Percentiles rank a stretch among this genome's conserved stretches.
Evolutionary conservation across 139 green algal species (phyloP).

Genomic region (Chlorella sp.): DNA sequence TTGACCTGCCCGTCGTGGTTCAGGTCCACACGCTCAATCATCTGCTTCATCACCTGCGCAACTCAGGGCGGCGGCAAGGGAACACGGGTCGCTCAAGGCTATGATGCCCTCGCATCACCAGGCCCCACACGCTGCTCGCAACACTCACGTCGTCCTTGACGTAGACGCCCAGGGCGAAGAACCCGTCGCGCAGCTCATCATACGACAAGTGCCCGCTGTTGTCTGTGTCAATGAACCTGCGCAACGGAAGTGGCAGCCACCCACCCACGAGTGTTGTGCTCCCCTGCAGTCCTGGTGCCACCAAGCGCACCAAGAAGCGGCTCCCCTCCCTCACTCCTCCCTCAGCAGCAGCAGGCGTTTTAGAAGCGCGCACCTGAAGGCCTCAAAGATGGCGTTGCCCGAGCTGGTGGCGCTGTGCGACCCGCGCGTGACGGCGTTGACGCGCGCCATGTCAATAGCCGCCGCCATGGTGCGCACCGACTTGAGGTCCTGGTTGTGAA

Average conservation of each 20-base stretch:
- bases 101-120: neutral
- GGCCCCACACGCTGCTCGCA: neutral
- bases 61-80: neutral
- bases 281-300: no score
- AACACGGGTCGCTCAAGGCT: neutral
- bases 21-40: neutral
- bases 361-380: slow-evolving; percentile 18
- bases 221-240: slow-evolving; percentile 32
- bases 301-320: no score
- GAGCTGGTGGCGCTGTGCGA: neutral
- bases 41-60: neutral
- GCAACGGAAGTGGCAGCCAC: no score
- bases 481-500: slow-evolving; percentile 9
- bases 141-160: slow-evolving; percentile 9
- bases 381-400: slow-evolving; percentile 28
- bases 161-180: slow-evolving; percentile 25
- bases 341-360: no score
- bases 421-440: slow-evolving; percentile 17
- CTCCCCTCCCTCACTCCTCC: no score
- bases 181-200: slow-evolving; percentile 25
- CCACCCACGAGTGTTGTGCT: no score
- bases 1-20: neutral
- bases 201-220: slow-evolving; percentile 16
- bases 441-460: slow-evolving; percentile 24
- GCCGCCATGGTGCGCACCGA: slow-evolving; percentile 13